Base-by-base conservation (phyloP, 306 rosid species). In the Rosa lucieae region DNA sequence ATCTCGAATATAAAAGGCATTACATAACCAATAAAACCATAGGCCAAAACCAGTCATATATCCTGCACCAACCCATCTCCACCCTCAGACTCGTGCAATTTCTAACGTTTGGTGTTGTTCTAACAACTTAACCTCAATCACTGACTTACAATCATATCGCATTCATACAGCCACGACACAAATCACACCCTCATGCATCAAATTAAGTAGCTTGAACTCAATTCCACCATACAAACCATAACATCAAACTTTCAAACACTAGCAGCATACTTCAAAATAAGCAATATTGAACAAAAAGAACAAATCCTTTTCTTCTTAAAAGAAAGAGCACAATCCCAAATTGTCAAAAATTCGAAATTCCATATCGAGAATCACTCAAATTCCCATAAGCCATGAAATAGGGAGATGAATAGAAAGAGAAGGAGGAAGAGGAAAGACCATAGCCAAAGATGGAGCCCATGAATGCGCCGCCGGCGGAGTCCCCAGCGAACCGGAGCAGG, bases 401-500 rank as follows among this genome's bases (percentile, higher is more conserved):
- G 2, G 10, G 0, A 51, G 37, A 65, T 10, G 15, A 35, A 23
- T 6, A 48, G 26, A 67, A 37, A 75, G 35, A 68, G 49, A 67
- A 61, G 42, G 46, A 20, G 71, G 55, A 73, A 42, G 5, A 65
- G 55, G 8, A 18, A 46, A 15, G 10, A 95, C 99, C 99, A 51
- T 91, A 95, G 85, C 99, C 99, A 51, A 95, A 95, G 68, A 95
- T 78, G 87, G 96, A 91, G 82, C 99, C 99, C 98, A 95, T 95
- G 84, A 95, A 80, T 63, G 96, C 99, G 21, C 99, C 98, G 55
- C 87, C 90, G 67, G 86, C 87, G 44, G 97, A 93, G 85, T 95
- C 94, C 2, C 91, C 88, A 59, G 87, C 96, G 79, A 91, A 93
- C 77, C 94, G 78, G 77, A 87, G 46, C 47, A 95, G 90, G 79